These are phyloP conservation scores for Nephelium lappaceum DNA, from an alignment of 345 rosid genomes.

Conservation along the genomic window DNA sequence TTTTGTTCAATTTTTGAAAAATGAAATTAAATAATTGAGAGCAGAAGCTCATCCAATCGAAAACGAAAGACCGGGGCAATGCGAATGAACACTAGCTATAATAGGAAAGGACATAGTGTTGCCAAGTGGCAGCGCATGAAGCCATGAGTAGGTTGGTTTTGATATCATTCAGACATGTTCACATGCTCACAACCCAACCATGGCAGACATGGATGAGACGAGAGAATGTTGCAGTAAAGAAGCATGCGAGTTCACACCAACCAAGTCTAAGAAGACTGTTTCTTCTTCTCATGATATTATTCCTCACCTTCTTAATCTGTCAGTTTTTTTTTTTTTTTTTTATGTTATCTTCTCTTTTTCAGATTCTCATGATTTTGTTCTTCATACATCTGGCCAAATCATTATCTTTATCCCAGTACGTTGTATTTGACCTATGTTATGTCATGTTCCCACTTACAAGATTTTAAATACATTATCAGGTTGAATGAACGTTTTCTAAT, in stretches of 20 bases:
- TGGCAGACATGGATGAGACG: constrained; percentile 32
- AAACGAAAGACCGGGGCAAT: no score
- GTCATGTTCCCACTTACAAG: no score
- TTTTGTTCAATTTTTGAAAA: no score
- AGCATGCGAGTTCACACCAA: constrained; percentile 40
- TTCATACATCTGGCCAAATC: no score
- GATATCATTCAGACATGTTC: no score
- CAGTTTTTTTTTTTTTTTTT: constrained; percentile 25
- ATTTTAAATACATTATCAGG: no score
- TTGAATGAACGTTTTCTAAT: neutral
- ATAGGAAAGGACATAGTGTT: constrained; percentile 19
- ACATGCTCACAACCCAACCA: neutral
- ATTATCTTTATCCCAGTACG: no score
- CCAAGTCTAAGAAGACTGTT: neutral
- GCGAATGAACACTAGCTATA: neutral
- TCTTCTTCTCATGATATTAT: constrained; percentile 53
- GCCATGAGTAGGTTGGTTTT: constrained; percentile 8
- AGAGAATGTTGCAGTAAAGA: constrained; percentile 51
- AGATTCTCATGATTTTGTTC: no score
- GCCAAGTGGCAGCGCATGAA: constrained; percentile 30
- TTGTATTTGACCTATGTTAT: no score
- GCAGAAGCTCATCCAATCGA: no score
- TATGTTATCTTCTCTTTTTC: neutral
- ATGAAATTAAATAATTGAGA: no score
- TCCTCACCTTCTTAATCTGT: constrained; percentile 85